Evolutionary conservation across 768 basidiomycete species (phyloP).

Genomic region (Pseudohyphozyma bogoriensis): DNA sequence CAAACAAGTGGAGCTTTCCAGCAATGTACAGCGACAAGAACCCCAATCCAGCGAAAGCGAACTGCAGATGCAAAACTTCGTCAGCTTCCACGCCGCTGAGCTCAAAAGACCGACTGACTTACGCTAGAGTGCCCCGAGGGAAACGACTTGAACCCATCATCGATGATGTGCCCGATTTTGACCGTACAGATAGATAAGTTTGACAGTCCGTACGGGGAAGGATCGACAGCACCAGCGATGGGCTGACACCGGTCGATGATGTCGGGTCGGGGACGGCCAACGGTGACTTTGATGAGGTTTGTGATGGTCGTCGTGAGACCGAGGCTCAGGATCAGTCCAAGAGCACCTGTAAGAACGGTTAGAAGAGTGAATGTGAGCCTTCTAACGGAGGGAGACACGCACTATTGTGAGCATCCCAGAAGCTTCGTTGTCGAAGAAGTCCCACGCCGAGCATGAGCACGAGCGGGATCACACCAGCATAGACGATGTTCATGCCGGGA

Average conservation of each 20-base stretch:
- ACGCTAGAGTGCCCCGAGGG: conserved; percentile 23
- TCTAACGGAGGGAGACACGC: conserved; percentile 30
- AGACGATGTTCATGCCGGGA: conserved; percentile 4
- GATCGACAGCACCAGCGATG: conserved; percentile 50
- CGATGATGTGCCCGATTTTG: conserved; percentile 4
- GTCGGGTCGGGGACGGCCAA: conserved; percentile 81
- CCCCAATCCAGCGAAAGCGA: conserved; percentile 80
- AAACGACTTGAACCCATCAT: conserved; percentile 24
- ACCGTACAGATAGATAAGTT: conserved; percentile 63
- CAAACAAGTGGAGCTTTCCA: conserved; percentile 85
- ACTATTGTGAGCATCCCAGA: conserved; percentile 83
- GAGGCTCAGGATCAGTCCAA: conserved; percentile 57
- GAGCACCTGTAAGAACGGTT: conserved; percentile 8
- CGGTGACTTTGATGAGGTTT: conserved; percentile 41
- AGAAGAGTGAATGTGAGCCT: background rate
- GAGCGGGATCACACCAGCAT: conserved; percentile 49
- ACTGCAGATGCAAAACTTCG: too few species aligned
- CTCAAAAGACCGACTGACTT: too few species aligned
- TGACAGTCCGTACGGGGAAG: conserved; percentile 56
- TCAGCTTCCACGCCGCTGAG: too few species aligned
- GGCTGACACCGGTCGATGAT: conserved; percentile 31
- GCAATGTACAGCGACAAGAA: conserved; percentile 80
- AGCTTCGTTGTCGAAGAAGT: conserved; percentile 58
- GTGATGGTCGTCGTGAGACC: conserved; percentile 75
- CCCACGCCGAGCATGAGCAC: conserved; percentile 55